Conservation (phyloP, 208 protist genomes). For the Leishmania mexicana region DNA sequence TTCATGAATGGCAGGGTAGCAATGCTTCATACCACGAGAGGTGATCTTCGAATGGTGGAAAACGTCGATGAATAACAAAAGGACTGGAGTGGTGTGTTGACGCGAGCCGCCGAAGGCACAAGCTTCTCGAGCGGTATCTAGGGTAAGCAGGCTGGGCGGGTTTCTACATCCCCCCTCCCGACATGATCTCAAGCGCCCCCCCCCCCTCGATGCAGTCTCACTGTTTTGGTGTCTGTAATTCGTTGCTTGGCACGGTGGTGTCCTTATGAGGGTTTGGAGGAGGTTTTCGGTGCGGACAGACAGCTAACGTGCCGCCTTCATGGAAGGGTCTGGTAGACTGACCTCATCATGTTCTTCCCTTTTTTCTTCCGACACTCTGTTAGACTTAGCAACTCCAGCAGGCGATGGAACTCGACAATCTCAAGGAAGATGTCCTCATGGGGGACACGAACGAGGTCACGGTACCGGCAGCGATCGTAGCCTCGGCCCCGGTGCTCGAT, state of each 20-base stretch:
- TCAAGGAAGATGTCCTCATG: slow-evolving; percentile 58
- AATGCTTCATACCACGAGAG: not conserved
- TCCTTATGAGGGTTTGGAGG: not conserved
- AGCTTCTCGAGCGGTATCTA: not conserved
- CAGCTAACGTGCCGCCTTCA: not conserved
- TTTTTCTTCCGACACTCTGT: not conserved
- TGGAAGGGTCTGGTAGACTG: not conserved
- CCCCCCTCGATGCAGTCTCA: not conserved
- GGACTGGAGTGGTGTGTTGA: not conserved
- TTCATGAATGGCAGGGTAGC: not conserved
- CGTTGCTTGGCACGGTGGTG: not conserved
- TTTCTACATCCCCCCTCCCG: not conserved
- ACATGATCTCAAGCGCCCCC: not conserved
- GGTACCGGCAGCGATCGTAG: slow-evolving; percentile 67
- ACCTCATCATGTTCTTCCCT: not conserved
- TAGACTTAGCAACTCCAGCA: too few relatives aligned
- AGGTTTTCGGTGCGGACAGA: not conserved
- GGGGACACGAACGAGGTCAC: slow-evolving; percentile 54
- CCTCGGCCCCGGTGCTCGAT: slow-evolving; percentile 68
- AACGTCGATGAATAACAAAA: not conserved
- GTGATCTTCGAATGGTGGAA: not conserved
- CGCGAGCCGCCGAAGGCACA: not conserved
- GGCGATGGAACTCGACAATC: slow-evolving; percentile 67
- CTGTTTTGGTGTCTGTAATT: not conserved
- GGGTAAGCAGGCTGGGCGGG: too few relatives aligned